Evolutionary conservation across 2,329 filamentous ascomycete genomes (phyloP).

Genomic region (Scedosporium dehoogii): DNA sequence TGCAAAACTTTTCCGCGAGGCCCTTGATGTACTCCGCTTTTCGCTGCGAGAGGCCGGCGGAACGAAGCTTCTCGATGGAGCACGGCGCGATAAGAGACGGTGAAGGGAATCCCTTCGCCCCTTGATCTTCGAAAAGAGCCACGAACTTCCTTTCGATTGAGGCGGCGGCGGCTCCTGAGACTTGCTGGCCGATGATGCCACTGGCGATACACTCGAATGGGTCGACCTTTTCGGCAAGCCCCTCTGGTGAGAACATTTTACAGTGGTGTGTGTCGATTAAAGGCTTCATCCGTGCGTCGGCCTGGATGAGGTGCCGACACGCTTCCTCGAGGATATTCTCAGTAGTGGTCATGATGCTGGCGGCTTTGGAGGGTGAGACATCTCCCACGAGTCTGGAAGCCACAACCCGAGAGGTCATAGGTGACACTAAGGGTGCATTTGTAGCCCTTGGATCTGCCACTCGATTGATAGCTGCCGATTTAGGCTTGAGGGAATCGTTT

Average conservation of each 20-base stretch:
- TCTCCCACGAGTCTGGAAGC: constrained; percentile 27
- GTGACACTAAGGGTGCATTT: constrained; percentile 45
- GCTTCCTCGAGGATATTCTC: constrained; percentile 66
- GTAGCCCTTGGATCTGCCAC: constrained; percentile 2
- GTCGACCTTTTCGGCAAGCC: constrained; percentile 75
- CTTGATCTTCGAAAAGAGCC: constrained; percentile 49
- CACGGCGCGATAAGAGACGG: constrained; percentile 61
- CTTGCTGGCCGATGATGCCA: constrained; percentile 93
- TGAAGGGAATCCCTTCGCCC: constrained; percentile 51
- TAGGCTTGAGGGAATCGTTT: neutral
- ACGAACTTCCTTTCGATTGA: constrained; percentile 85
- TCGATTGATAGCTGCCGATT: neutral
- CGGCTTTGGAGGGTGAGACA: constrained; percentile 20
- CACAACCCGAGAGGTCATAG: constrained; percentile 55
- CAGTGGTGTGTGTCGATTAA: constrained; percentile 70
- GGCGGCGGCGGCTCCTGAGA: constrained; percentile 82
- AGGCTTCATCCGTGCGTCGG: constrained; percentile 62
- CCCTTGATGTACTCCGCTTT: constrained; percentile 94
- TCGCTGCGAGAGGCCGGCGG: constrained; percentile 80
- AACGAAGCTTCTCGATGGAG: constrained; percentile 59
- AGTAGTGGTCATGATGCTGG: constrained; percentile 42
- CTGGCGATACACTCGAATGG: constrained; percentile 76
- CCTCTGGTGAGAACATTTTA: constrained; percentile 68
- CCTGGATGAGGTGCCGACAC: constrained; percentile 59
- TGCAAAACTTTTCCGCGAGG: constrained; percentile 69